Percentiles rank a stretch among this genome's conserved stretches.
phyloP scores from a whole-genome alignment of 2,329 filamentous ascomycete species.

The Aspergillus fischeri region DNA sequence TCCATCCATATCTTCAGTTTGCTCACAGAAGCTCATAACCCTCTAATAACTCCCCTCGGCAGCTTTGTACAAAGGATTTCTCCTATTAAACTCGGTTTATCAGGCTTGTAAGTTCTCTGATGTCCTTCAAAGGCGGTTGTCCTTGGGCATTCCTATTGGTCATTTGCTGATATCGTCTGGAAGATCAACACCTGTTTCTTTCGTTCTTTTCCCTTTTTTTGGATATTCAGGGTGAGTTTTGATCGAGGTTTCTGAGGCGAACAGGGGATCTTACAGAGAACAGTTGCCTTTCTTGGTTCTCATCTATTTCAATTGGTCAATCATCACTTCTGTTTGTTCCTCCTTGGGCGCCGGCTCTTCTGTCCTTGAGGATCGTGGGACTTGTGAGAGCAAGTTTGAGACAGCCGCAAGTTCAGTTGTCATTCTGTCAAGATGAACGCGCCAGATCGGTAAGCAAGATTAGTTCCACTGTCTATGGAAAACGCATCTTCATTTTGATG shows the following conservation, averaged over 20 bases:
- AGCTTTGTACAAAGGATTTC: neutral
- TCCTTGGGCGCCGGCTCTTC: neutral
- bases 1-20: neutral
- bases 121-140: neutral
- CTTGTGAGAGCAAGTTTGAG: neutral
- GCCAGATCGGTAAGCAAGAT: slow-evolving; percentile 1
- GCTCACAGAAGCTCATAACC: neutral
- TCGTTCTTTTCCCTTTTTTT: neutral
- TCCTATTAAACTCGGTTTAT: neutral
- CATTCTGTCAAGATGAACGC: neutral
- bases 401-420: neutral
- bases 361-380: neutral
- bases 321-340: neutral
- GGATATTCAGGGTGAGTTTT: neutral
- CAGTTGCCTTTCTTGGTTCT: neutral
- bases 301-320: neutral
- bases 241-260: neutral
- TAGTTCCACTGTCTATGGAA: neutral
- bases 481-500: neutral
- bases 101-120: neutral
- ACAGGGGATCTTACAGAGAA: neutral
- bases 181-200: neutral
- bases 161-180: neutral
- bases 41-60: neutral
- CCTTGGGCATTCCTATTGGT: neutral